Base-by-base conservation (phyloP, 805 yeast species). In the Candida oleophila region DNA sequence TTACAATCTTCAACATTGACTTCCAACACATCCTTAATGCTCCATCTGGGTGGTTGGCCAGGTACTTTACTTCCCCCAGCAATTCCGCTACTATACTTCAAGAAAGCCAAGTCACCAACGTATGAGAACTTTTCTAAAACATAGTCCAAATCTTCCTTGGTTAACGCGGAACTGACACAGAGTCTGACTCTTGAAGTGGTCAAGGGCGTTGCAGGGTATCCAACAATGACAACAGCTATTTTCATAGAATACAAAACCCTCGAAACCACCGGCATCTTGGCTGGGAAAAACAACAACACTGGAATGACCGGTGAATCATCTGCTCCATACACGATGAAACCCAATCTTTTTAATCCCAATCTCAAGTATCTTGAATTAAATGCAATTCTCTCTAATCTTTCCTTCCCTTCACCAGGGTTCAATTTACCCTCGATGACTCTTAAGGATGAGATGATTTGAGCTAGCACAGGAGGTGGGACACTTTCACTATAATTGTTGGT, bases 261-360 rank as follows among this genome's bases (percentile, higher is more conserved):
- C 40, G 96, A 85, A 51, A 90, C 81, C 0, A 92, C 90, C 21
- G 96, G 95, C 96, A 94, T 89, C 64, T 91, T 92, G 22, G 95
- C 83, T 20, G 99, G 99, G 44, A 89, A 81, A 62, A 86, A 94
- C 52, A 91, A 68, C 62, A 94, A 72, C 50, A 92, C 66, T 30
- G 99, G 99, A 49, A 94, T 82, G 44, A 94, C 96, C 1, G 99
- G 99, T 37, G 96, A 87, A 66, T 94, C 99, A 56, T 94, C 97
- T 52, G 87, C 87, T 55, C 99, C 99, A 56, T 84, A 86, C 40
- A 90, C 94, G 59, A 91, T 89, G 65, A 91, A 94, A 1, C 99
- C 99, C 51, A 94, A 73, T 64, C 92, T 84, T 65, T 88, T 89
- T 60, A 94, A 76, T 44, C 96, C 99, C 39, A 90, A 73, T 60